Base-by-base conservation (phyloP, 768 basidiomycete genomes). In the Megacollybia marginata region DNA sequence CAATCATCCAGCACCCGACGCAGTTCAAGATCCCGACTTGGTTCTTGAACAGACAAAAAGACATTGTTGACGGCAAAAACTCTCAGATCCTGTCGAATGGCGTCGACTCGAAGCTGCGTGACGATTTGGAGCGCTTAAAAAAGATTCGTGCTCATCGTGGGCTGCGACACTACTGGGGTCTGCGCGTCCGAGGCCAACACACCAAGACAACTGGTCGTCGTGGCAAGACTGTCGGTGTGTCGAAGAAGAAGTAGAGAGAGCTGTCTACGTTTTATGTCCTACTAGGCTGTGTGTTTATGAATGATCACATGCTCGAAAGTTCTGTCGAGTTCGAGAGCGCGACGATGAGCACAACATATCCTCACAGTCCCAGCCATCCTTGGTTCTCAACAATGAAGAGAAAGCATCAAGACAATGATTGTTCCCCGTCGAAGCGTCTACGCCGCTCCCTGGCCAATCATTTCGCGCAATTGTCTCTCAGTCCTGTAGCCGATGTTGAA, bases 11-110 rank as follows among this genome's bases (percentile, higher is more conserved):
- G 75, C 97, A 94, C 74, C 96, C 96, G 31, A 88, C 88, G 7
- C 95, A 98, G 69, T 99, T 95, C 85, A 99, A 99, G 79, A 96
- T 99, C 67, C 96, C 96, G 15, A 80, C 83, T 38, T 99, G 95
- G 95, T 98, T 99, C 82, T 71, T 98, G 69, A 99, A 98, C 82
- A 91, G 96, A 71, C 96, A 98, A 69, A 91, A 91, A 69, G 95
- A 98, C 65, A 92, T 96, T 48, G 82, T 91, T 54, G 96, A 98
- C 58, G 96, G 96, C 67, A 98, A 97, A 73, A 85, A 93, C 74
- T 83, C 80, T 46, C 96, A 99, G 73, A 87, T 96, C 49, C 75
- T 99, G 49, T 96, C 96, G 52, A 98, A 97, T 73, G 82, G 80
- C 57, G 90, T 99, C 45, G 96, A 98, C 78, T 94, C 92, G 52